These are phyloP conservation scores for Flaveria trinervia DNA, from an alignment of 129 eudicot species.

Conservation along the genomic window DNA sequence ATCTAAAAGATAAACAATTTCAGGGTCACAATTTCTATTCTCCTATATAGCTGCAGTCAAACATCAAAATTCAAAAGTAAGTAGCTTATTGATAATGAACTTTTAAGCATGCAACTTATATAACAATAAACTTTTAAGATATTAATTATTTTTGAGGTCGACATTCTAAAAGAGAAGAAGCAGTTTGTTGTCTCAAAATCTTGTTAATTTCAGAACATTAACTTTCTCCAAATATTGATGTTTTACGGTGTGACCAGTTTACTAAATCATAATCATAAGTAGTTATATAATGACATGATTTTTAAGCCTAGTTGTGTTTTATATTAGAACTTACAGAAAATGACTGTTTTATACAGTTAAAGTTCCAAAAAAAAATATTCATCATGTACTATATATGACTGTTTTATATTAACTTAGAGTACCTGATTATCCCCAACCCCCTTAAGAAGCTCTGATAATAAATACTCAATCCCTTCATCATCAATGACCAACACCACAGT, in stretches of 20 bases:
- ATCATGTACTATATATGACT: no score
- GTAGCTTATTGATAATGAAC: neutral
- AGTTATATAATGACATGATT: neutral
- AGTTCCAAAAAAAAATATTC: neutral
- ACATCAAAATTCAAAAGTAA: neutral
- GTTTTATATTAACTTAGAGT: no score
- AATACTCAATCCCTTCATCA: slow-evolving; percentile 84
- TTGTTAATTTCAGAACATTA: neutral
- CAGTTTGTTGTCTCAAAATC: neutral
- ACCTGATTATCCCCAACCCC: slow-evolving; percentile 87
- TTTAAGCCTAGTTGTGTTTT: neutral
- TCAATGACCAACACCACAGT: slow-evolving; percentile 95
- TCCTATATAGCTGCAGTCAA: neutral
- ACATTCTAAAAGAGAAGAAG: neutral
- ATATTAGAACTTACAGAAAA: neutral
- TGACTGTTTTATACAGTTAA: neutral
- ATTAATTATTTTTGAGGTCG: neutral
- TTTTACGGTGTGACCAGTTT: neutral
- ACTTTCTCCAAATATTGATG: neutral
- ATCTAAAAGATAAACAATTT: neutral
- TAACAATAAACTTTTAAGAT: neutral
- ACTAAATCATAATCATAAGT: slow-evolving; percentile 5
- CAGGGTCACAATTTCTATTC: neutral
- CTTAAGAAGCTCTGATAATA: slow-evolving; percentile 81
- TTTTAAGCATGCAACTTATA: neutral